phyloP scores from a whole-genome alignment of 768 basidiomycete species.

The Russula brevipes region DNA sequence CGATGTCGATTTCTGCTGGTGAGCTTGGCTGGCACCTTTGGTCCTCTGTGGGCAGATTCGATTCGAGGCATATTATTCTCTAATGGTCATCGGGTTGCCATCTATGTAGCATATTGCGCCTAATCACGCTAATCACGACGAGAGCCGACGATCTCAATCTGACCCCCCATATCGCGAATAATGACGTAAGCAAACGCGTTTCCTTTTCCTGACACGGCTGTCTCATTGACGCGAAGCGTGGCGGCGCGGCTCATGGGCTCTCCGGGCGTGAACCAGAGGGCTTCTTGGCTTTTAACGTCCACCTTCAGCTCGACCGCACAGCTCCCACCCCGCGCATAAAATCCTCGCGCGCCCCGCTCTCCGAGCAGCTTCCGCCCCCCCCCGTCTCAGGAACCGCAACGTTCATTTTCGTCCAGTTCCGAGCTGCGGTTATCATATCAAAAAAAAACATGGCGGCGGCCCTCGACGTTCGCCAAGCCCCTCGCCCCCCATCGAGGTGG shows the following conservation, averaged over 20 bases:
- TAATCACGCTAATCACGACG: no score
- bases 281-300: neutral
- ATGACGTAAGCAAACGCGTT: conserved; percentile 17
- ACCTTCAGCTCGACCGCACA: neutral
- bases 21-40: neutral
- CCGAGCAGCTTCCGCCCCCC: neutral
- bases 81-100: no score
- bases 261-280: neutral
- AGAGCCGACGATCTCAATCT: no score
- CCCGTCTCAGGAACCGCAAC: no score
- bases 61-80: neutral
- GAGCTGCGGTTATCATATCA: no score
- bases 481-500: conserved; percentile 3
- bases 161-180: neutral
- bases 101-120: neutral
- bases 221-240: neutral
- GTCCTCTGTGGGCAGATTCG: neutral
- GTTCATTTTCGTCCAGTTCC: no score
- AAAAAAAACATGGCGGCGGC: conserved; percentile 14
- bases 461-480: conserved; percentile 2
- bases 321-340: neutral
- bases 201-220: conserved; percentile 18
- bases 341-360: neutral
- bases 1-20: neutral
- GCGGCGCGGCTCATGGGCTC: neutral